Conservation (phyloP, 108 stramenopile species). For the Cyclotella kingstonii region DNA sequence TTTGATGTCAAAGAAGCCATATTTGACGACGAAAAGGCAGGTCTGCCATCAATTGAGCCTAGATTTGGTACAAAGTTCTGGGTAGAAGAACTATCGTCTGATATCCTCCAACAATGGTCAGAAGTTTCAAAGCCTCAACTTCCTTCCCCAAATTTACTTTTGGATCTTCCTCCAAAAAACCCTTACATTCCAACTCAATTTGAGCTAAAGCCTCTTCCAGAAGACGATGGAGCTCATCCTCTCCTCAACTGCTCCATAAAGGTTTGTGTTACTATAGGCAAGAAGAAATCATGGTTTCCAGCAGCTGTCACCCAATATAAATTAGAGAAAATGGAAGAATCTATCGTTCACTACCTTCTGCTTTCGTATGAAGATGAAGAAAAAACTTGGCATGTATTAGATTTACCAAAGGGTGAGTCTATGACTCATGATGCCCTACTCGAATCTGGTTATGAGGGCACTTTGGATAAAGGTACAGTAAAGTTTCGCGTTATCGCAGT, state of each 20-base stretch:
- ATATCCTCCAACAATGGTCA: conserved; percentile 49
- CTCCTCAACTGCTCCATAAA: conserved; percentile 76
- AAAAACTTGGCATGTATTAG: conserved; percentile 74
- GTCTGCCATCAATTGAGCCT: conserved; percentile 46
- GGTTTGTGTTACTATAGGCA: conserved; percentile 65
- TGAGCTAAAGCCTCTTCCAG: conserved; percentile 66
- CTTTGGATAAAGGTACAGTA: conserved; percentile 63
- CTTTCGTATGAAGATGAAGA: conserved; percentile 78
- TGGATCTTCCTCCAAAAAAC: conserved; percentile 71
- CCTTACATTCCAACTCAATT: conserved; percentile 72
- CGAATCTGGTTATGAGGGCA: conserved; percentile 63
- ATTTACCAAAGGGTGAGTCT: conserved; percentile 37
- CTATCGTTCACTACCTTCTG: conserved; percentile 34
- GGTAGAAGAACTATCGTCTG: conserved; percentile 35
- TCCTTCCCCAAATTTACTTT: conserved; percentile 44
- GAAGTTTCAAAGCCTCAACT: conserved; percentile 38
- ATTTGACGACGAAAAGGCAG: conserved; percentile 17
- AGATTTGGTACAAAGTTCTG: conserved; percentile 67
- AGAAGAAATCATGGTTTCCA: conserved; percentile 75
- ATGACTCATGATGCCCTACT: conserved; percentile 18
- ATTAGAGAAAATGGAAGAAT: conserved; percentile 35
- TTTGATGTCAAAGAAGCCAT: background rate
- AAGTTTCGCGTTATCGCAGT: conserved; percentile 72
- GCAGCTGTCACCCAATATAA: conserved; percentile 69
- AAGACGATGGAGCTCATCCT: conserved; percentile 70